Percentiles rank a stretch among this genome's conserved stretches.
Conservation (phyloP, 1,284 basidiomycete genomes). For the Trichosporon asahii region DNA sequence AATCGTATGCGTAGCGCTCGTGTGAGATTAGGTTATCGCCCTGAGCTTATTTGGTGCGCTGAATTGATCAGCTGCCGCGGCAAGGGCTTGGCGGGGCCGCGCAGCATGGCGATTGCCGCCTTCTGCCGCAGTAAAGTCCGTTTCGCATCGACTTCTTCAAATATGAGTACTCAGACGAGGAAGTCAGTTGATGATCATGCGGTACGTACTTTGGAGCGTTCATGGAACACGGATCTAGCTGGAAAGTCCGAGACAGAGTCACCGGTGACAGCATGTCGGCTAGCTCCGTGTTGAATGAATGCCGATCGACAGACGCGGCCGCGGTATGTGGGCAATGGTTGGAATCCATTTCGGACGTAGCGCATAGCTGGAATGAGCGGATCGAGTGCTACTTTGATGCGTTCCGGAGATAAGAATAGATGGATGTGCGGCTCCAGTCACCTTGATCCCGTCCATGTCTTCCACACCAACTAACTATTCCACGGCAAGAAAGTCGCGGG, state of each 20-base stretch:
- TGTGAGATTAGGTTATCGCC: background rate
- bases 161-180: too few relatives aligned
- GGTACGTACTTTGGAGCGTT: too few relatives aligned
- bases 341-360: background rate
- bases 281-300: background rate
- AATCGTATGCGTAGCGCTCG: background rate
- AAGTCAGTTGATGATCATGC: too few relatives aligned
- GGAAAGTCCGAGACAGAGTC: background rate
- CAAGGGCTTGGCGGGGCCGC: background rate
- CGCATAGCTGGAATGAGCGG: background rate
- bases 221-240: too few relatives aligned
- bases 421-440: background rate
- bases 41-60: background rate
- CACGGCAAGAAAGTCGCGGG: too few relatives aligned
- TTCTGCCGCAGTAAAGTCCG: background rate
- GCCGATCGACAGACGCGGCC: background rate
- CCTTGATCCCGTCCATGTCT: too few relatives aligned
- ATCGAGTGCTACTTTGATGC: background rate
- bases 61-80: background rate
- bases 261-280: background rate
- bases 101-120: background rate
- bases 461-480: too few relatives aligned
- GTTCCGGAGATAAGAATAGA: slow-evolving; percentile 1
- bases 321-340: background rate
- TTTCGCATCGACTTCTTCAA: background rate